Conservation (phyloP, 2,329 filamentous ascomycete species). For the Teratosphaeria viscida region DNA sequence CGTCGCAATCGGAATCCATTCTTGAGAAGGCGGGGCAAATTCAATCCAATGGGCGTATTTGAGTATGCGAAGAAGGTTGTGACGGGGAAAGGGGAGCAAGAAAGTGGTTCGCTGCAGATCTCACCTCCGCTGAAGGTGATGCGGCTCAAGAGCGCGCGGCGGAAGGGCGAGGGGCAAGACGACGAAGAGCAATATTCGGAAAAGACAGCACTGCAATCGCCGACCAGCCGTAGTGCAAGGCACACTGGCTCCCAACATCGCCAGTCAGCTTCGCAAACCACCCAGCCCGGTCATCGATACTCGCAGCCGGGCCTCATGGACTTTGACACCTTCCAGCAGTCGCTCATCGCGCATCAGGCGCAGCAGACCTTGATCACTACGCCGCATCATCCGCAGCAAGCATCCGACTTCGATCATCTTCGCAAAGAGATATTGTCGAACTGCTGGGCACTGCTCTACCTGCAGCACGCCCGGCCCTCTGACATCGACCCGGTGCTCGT, state of each 20-base stretch:
- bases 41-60: not conserved
- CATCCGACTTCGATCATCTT: not conserved
- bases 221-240: not conserved
- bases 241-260: not conserved
- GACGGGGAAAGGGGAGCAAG: not conserved
- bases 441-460: not conserved
- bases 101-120: not conserved
- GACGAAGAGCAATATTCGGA: not conserved
- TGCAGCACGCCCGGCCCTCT: not conserved
- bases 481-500: not conserved
- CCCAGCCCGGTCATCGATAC: not conserved
- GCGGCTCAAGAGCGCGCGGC: not conserved
- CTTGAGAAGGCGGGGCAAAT: not conserved
- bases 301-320: not conserved
- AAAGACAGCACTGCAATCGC: not conserved
- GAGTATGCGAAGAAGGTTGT: not conserved
- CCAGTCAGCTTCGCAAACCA: not conserved
- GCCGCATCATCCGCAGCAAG: not conserved
- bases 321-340: not conserved
- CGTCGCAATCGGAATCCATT: not conserved
- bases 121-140: not conserved
- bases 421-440: not conserved
- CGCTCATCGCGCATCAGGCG: not conserved
- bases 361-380: not conserved
- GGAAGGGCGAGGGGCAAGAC: not conserved